phyloP scores from a whole-genome alignment of 495 filamentous ascomycete species.

The Penicillium simplicissimum region DNA sequence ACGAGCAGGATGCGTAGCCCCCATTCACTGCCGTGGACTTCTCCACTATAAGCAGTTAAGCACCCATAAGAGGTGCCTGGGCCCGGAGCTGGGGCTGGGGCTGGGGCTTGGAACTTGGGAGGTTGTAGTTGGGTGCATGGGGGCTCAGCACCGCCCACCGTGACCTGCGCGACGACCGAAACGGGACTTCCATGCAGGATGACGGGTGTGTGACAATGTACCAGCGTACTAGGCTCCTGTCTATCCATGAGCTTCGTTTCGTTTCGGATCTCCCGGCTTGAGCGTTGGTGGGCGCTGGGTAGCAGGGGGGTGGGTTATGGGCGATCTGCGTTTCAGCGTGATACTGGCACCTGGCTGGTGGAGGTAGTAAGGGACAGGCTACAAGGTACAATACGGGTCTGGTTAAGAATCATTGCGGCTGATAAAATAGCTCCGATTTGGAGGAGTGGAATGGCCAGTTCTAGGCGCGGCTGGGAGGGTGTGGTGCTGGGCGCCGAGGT shows the following conservation, averaged over 20 bases:
- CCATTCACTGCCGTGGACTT: background rate
- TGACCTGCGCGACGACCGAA: background rate
- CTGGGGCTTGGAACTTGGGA: background rate
- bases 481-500: background rate
- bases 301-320: background rate
- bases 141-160: background rate
- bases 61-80: too few relatives aligned
- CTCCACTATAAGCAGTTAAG: too few relatives aligned
- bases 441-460: constrained; percentile 1
- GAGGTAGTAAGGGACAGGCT: too few relatives aligned
- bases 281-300: background rate
- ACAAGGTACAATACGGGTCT: too few relatives aligned
- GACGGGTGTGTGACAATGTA: background rate
- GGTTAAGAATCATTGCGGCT: constrained; percentile 11
- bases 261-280: background rate
- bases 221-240: too few relatives aligned
- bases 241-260: background rate
- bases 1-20: background rate
- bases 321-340: background rate
- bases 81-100: too few relatives aligned
- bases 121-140: background rate
- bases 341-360: background rate
- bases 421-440: constrained; percentile 16
- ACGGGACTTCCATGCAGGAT: background rate
- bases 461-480: constrained; percentile 7